Conservation (phyloP, 352 stramenopile species). For the Phytophthora idaei region DNA sequence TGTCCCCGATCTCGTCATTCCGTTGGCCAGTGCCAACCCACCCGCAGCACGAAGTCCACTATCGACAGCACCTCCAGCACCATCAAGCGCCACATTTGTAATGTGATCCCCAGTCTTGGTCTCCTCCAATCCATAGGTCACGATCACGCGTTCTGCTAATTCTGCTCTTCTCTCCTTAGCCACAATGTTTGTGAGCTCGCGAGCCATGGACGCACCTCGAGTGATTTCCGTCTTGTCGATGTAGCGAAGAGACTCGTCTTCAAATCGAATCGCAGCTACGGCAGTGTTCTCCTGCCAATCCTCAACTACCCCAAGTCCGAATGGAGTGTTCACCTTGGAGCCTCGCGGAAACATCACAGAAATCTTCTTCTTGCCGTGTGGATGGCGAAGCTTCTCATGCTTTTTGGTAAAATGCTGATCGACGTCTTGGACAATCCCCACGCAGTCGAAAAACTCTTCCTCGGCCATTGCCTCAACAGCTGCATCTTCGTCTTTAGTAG, state of each 20-base stretch:
- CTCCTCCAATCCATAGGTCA: slow-evolving; percentile 54
- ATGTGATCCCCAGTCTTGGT: slow-evolving; percentile 43
- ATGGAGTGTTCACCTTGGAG: slow-evolving; percentile 64
- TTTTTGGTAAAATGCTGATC: slow-evolving; percentile 47
- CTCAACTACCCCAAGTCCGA: slow-evolving; percentile 62
- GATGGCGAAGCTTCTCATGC: slow-evolving; percentile 23
- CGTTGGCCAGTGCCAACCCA: slow-evolving; percentile 72
- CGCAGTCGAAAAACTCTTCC: slow-evolving; percentile 86
- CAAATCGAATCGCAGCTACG: slow-evolving; percentile 58
- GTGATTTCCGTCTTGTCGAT: slow-evolving; percentile 67
- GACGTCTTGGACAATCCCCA: slow-evolving; percentile 65
- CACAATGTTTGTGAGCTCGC: slow-evolving; percentile 24
- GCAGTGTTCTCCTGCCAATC: slow-evolving; percentile 43
- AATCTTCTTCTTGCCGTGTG: slow-evolving; percentile 12
- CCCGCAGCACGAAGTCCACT: slow-evolving; percentile 74
- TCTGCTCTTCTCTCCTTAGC: slow-evolving; percentile 53
- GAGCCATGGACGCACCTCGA: slow-evolving; percentile 53
- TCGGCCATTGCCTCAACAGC: slow-evolving; percentile 66
- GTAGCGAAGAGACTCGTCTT: slow-evolving; percentile 46
- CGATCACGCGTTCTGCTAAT: slow-evolving; percentile 62
- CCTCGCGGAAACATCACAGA: slow-evolving; percentile 50
- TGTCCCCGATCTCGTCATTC: slow-evolving; percentile 58
- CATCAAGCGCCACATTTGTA: slow-evolving; percentile 56
- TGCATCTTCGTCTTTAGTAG: slow-evolving; percentile 56
- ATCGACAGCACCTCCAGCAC: slow-evolving; percentile 73